Conservation (phyloP, 352 stramenopile genomes). For the Pythium brachiatum region DNA sequence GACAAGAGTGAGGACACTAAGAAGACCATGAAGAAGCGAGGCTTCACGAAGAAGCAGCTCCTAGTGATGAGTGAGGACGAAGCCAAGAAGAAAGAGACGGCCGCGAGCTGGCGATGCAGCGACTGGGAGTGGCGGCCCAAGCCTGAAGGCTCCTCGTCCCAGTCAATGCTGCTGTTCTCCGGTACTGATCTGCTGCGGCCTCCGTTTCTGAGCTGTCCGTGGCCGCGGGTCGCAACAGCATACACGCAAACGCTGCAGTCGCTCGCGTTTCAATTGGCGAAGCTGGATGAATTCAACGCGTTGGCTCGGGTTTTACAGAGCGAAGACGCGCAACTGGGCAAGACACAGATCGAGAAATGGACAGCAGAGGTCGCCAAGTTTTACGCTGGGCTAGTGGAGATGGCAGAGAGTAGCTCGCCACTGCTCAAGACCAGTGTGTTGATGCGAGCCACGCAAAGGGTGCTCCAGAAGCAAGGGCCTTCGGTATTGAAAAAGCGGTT, state of each 20-base stretch:
- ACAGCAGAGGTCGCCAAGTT: conserved; percentile 38
- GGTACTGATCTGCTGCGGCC: conserved; percentile 44
- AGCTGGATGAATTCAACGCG: conserved; percentile 64
- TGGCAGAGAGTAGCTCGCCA: conserved; percentile 23
- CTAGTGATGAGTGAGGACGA: conserved; percentile 28
- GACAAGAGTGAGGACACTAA: conserved; percentile 12
- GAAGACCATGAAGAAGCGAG: conserved; percentile 28
- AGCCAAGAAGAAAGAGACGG: conserved; percentile 4
- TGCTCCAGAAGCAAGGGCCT: conserved; percentile 52
- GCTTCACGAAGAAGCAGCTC: conserved; percentile 40
- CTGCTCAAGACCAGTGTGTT: conserved; percentile 27
- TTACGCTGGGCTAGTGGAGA: conserved; percentile 12
- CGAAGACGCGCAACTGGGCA: conserved; percentile 41
- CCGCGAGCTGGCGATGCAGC: conserved; percentile 23
- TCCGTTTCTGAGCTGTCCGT: conserved; percentile 58
- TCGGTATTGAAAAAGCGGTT: conserved; percentile 38
- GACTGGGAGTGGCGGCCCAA: conserved; percentile 50
- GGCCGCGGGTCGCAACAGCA: conserved; percentile 41
- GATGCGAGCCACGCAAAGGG: conserved; percentile 28
- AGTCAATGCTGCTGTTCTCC: conserved; percentile 32
- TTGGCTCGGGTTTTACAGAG: conserved; percentile 49
- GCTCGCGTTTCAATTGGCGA: conserved; percentile 44
- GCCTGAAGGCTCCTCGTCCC: background rate
- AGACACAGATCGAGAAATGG: conserved; percentile 56
- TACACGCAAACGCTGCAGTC: conserved; percentile 45